Conservation (phyloP, 1,139 yeast species). For the Suhomyces terraborum region DNA sequence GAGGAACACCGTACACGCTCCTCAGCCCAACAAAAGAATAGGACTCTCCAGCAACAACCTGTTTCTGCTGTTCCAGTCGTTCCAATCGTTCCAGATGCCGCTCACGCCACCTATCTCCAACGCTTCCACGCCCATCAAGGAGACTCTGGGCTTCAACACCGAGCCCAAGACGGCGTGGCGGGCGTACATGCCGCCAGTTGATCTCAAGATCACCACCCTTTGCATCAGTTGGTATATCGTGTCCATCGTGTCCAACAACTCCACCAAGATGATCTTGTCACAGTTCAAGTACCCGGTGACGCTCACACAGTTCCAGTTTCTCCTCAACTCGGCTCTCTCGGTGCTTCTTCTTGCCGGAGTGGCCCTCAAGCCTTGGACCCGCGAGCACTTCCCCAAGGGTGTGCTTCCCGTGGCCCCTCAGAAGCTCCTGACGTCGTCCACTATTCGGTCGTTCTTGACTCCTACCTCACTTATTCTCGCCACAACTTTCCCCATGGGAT, state of each 20-base stretch:
- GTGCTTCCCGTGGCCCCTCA: constrained; percentile 45
- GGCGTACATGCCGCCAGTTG: constrained; percentile 29
- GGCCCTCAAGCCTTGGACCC: constrained; percentile 6
- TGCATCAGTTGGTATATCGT: constrained; percentile 79
- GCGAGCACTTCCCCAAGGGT: constrained; percentile 53
- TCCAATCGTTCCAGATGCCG: constrained; percentile 24
- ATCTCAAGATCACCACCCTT: constrained; percentile 36
- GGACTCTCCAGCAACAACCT: constrained; percentile 18
- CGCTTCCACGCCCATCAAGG: constrained; percentile 35
- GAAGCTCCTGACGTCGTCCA: constrained; percentile 24
- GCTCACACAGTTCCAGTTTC: constrained; percentile 81
- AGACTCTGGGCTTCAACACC: constrained; percentile 9
- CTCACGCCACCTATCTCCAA: constrained; percentile 42
- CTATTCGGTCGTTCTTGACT: constrained; percentile 41
- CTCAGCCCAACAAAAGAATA: constrained; percentile 23
- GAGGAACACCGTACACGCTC: constrained; percentile 17
- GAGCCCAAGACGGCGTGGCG: not conserved
- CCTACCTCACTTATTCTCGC: constrained; percentile 58
- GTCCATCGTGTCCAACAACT: constrained; percentile 80
- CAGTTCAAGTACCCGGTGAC: constrained; percentile 78
- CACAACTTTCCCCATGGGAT: constrained; percentile 89
- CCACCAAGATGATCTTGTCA: constrained; percentile 73
- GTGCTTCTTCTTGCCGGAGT: constrained; percentile 29
- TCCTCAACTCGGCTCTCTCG: constrained; percentile 62
- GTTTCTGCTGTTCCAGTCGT: constrained; percentile 18